Conservation (phyloP, 805 yeast genomes). For the Lipomyces orientalis region DNA sequence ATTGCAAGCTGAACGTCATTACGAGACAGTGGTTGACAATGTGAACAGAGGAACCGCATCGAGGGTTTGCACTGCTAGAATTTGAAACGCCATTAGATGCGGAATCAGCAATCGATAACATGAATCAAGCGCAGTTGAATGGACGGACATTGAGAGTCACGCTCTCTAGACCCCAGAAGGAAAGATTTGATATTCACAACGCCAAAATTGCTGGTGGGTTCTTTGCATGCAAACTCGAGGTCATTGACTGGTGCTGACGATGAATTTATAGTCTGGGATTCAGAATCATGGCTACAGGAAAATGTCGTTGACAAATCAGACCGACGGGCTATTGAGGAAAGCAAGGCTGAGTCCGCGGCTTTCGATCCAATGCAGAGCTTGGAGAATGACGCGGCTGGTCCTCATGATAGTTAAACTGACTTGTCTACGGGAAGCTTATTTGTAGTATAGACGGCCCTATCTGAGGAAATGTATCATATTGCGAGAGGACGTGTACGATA, state of each 20-base stretch:
- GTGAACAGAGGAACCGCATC: constrained; percentile 27
- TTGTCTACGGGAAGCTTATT: neutral
- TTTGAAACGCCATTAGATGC: constrained; percentile 45
- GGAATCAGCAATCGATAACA: constrained; percentile 45
- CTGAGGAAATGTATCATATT: neutral
- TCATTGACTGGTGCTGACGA: neutral
- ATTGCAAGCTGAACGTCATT: neutral
- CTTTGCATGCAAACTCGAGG: neutral
- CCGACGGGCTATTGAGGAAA: constrained; percentile 14
- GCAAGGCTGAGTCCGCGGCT: neutral
- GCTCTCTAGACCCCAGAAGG: constrained; percentile 32
- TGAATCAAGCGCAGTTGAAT: constrained; percentile 41
- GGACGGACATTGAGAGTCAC: constrained; percentile 41
- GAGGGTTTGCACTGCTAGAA: constrained; percentile 42
- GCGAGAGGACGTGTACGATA: neutral
- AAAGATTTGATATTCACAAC: constrained; percentile 24
- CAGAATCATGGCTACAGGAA: constrained; percentile 33
- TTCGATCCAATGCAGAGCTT: constrained; percentile 28
- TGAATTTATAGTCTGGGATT: constrained; percentile 30
- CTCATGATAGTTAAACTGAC: neutral
- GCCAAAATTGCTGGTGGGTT: constrained; percentile 33
- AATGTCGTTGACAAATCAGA: constrained; percentile 29
- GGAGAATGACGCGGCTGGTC: constrained; percentile 24
- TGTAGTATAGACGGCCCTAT: neutral
- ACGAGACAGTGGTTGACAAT: neutral